phyloP scores from a whole-genome alignment of 2,329 filamentous ascomycete species.

The Apiospora hydei region DNA sequence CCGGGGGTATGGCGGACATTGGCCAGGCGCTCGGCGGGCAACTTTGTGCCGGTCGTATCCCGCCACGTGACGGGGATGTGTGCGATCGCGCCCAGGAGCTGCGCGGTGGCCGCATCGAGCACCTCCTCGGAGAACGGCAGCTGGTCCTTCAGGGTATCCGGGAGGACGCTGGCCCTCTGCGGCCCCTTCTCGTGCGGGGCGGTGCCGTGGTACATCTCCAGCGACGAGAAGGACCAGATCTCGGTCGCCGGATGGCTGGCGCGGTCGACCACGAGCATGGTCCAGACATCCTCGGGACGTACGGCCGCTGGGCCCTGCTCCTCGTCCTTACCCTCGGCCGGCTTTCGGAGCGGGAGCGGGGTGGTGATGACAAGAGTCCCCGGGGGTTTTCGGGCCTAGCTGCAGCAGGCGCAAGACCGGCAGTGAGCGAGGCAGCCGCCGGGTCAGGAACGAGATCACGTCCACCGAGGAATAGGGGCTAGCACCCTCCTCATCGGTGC shows the following conservation, averaged over 20 bases:
- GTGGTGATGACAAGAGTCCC: slow-evolving; percentile 23
- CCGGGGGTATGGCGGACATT: background rate
- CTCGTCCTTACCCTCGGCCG: background rate
- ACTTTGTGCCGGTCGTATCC: background rate
- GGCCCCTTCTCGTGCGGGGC: slow-evolving; percentile 17
- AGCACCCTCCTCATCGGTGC: background rate
- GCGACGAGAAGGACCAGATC: slow-evolving; percentile 23
- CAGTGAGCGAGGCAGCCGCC: slow-evolving; percentile 8
- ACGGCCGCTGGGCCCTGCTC: background rate
- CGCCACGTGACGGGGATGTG: slow-evolving; percentile 1
- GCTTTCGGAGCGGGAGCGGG: background rate
- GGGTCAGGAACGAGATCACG: slow-evolving; percentile 22
- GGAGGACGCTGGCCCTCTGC: background rate
- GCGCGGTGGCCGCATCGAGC: background rate
- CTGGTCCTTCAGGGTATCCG: background rate
- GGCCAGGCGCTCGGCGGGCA: background rate
- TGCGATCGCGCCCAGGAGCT: background rate
- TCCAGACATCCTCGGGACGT: background rate
- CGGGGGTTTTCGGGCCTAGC: background rate
- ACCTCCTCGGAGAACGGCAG: background rate
- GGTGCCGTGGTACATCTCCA: slow-evolving; percentile 21
- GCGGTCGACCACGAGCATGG: slow-evolving; percentile 23
- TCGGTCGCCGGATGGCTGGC: slow-evolving; percentile 17
- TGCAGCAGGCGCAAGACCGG: slow-evolving; percentile 14
- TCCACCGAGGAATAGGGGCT: slow-evolving; percentile 19